Conservation (phyloP, 2,329 filamentous ascomycete genomes). For the Plenodomus lindquistii region DNA sequence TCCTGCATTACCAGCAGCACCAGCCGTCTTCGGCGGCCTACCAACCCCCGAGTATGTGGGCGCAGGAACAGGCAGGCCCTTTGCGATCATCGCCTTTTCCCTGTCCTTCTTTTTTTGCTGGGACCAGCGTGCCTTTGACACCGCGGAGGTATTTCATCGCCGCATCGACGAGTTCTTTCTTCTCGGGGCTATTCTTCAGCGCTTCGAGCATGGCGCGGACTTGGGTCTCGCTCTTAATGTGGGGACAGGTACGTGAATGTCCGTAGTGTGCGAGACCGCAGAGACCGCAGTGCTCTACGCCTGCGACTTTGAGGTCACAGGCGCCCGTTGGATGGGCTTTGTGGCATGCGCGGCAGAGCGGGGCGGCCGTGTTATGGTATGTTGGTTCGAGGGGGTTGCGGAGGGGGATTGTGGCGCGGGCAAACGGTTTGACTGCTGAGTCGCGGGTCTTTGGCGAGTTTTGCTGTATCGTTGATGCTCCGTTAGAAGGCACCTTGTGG, state of each 20-base stretch:
- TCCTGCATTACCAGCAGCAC: neutral
- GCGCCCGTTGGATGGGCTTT: constrained; percentile 59
- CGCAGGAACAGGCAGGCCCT: constrained; percentile 2
- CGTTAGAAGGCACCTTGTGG: neutral
- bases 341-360: constrained; percentile 58
- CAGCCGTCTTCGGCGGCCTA: neutral
- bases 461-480: neutral
- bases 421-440: constrained; percentile 37
- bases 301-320: constrained; percentile 63
- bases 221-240: constrained; percentile 65
- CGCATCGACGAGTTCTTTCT: constrained; percentile 55
- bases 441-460: constrained; percentile 15
- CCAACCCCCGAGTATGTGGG: neutral
- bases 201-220: constrained; percentile 66
- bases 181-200: constrained; percentile 62
- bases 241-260: constrained; percentile 60
- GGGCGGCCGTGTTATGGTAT: constrained; percentile 12
- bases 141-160: constrained; percentile 62
- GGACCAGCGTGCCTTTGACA: constrained; percentile 59
- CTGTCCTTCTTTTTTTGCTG: constrained; percentile 53
- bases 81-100: constrained; percentile 30
- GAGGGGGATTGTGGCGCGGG: constrained; percentile 33
- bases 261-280: constrained; percentile 67
- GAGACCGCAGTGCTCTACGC: constrained; percentile 65
- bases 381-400: constrained; percentile 31